phyloP scores from a whole-genome alignment of 2,329 filamentous ascomycete genomes.

The Scytalidium sp. region DNA sequence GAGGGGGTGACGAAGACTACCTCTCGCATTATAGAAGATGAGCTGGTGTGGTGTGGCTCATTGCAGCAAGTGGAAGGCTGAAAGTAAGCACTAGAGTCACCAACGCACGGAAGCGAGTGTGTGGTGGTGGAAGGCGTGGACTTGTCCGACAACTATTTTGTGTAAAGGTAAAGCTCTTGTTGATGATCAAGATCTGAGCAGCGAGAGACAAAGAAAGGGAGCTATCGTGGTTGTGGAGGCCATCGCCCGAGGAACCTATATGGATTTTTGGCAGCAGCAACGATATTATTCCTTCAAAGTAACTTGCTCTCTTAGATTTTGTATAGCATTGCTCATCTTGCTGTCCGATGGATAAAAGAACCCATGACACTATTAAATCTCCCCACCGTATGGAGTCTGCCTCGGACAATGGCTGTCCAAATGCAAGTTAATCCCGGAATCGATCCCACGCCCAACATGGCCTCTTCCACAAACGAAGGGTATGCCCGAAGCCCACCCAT shows the following conservation, averaged over 20 bases:
- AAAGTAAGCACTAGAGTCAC: conserved; percentile 24
- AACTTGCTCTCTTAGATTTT: too few species aligned
- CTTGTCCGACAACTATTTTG: background rate
- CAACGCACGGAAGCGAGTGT: background rate
- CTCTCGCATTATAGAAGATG: background rate
- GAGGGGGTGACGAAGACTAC: background rate
- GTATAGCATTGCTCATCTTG: too few species aligned
- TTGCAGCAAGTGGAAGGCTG: conserved; percentile 13
- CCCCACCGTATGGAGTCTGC: too few species aligned
- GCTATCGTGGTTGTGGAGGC: too few species aligned
- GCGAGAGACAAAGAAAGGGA: too few species aligned
- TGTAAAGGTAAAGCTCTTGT: background rate
- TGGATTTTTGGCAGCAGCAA: too few species aligned
- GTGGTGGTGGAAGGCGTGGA: background rate
- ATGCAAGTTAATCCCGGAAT: background rate
- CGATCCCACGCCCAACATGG: background rate
- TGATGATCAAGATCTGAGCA: background rate
- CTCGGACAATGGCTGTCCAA: background rate
- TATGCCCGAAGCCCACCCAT: background rate
- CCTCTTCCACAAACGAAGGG: background rate
- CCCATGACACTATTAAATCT: background rate
- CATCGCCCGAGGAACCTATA: too few species aligned
- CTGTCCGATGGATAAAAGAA: too few species aligned
- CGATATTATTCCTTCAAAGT: too few species aligned
- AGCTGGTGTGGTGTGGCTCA: background rate